phyloP scores from a whole-genome alignment of 106 monocot genomes.

The Agapanthus africanus region DNA sequence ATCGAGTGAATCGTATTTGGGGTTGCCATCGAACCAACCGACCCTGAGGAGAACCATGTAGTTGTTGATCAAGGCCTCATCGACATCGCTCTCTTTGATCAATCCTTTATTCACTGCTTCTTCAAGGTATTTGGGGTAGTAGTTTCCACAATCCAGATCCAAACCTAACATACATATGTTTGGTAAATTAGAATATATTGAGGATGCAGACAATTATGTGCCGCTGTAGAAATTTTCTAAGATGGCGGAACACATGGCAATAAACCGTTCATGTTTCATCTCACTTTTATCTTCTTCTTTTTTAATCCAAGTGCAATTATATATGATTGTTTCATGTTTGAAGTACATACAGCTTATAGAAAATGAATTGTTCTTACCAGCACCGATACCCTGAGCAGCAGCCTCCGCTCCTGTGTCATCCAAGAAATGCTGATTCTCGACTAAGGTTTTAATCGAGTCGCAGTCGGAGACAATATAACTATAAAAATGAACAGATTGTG shows the following conservation, averaged over 20 bases:
- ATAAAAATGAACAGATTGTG: too few relatives aligned
- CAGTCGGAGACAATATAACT: slow-evolving; percentile 33
- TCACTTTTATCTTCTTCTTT: too few relatives aligned
- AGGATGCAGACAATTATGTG: too few relatives aligned
- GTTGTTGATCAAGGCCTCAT: slow-evolving; percentile 12
- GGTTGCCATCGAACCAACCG: slow-evolving; percentile 11
- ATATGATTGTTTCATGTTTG: too few relatives aligned
- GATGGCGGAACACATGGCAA: neutral
- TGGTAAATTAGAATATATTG: too few relatives aligned
- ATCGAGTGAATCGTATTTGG: neutral
- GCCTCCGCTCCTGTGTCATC: slow-evolving; percentile 2
- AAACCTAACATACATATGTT: slow-evolving; percentile 11
- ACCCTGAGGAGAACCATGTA: slow-evolving; percentile 20
- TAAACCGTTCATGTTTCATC: neutral
- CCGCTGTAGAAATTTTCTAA: too few relatives aligned
- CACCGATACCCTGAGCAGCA: neutral
- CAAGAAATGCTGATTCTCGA: neutral
- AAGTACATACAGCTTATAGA: neutral
- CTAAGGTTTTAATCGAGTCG: slow-evolving; percentile 13
- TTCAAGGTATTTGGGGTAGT: neutral
- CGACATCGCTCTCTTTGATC: slow-evolving; percentile 11
- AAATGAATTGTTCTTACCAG: neutral
- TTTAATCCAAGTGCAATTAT: too few relatives aligned
- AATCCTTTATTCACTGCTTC: neutral
- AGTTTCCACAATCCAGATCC: slow-evolving; percentile 18